phyloP scores from a whole-genome alignment of 169 alveolate species.

The Plasmodium chabaudi region DNA sequence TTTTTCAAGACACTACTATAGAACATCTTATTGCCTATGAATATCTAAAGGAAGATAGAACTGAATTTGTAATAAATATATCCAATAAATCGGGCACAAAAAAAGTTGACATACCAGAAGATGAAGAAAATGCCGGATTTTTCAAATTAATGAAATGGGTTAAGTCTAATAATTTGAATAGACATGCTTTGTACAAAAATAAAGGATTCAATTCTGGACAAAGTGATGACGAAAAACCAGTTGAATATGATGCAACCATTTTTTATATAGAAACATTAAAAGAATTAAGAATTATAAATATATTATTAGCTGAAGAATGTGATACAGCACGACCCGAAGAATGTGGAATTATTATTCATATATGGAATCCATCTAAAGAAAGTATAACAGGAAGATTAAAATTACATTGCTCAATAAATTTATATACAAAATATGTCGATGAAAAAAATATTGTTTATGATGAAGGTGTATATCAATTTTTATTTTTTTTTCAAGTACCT shows the following conservation, averaged over 20 bases:
- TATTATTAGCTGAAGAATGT: constrained; percentile 34
- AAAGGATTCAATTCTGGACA: neutral
- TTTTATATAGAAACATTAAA: constrained; percentile 57
- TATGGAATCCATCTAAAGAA: constrained; percentile 71
- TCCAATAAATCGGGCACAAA: neutral
- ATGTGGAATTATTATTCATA: constrained; percentile 44
- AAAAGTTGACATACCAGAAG: neutral
- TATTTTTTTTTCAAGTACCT: constrained; percentile 59
- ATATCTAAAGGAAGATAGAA: constrained; percentile 45
- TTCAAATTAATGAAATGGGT: too few species aligned
- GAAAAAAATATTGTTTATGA: constrained; percentile 51
- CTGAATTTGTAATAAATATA: constrained; percentile 38
- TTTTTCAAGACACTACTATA: constrained; percentile 12
- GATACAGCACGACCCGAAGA: constrained; percentile 5
- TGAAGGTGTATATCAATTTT: constrained; percentile 57
- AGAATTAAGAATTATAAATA: constrained; percentile 39
- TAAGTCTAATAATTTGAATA: neutral
- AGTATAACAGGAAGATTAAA: constrained; percentile 37
- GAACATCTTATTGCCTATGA: constrained; percentile 64
- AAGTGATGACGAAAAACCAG: neutral
- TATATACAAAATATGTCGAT: constrained; percentile 18
- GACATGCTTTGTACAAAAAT: neutral
- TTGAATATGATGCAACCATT: constrained; percentile 22
- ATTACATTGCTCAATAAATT: constrained; percentile 22
- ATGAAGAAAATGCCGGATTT: neutral